phyloP scores from a whole-genome alignment of 2,329 filamentous ascomycete species.

The Paecilomyces sp. region DNA sequence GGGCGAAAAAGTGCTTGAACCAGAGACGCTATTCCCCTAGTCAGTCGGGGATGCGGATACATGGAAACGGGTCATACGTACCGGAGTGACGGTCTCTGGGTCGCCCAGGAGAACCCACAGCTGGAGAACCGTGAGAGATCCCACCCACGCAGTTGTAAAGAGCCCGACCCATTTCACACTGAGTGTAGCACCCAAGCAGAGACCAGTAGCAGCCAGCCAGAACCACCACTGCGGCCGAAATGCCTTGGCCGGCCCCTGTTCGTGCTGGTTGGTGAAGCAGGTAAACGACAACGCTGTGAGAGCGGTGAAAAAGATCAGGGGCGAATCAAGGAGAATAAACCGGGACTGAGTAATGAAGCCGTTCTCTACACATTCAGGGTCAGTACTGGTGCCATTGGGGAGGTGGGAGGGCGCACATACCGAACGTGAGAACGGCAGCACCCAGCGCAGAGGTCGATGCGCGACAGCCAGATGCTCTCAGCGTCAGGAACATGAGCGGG shows the following conservation, averaged over 20 bases:
- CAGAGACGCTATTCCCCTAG: constrained; percentile 56
- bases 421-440: constrained; percentile 81
- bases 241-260: constrained; percentile 79
- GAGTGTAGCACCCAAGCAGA: constrained; percentile 80
- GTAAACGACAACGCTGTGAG: constrained; percentile 85
- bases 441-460: constrained; percentile 79
- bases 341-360: constrained; percentile 91
- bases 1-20: constrained; percentile 89
- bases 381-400: constrained; percentile 2
- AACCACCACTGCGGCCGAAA: constrained; percentile 96
- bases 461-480: constrained; percentile 85
- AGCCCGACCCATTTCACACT: constrained; percentile 99
- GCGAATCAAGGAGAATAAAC: constrained; percentile 91
- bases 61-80: constrained; percentile 31
- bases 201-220: constrained; percentile 80
- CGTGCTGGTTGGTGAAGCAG: constrained; percentile 94
- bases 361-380: constrained; percentile 59
- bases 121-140: constrained; percentile 80
- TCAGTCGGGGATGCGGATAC: constrained; percentile 13
- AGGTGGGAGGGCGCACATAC: constrained; percentile 39
- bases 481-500: constrained; percentile 86
- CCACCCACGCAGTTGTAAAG: constrained; percentile 98
- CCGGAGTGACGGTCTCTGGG: constrained; percentile 71
- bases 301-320: constrained; percentile 86
- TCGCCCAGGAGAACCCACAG: constrained; percentile 94